Evolutionary conservation across 2,329 filamentous ascomycete species (phyloP), one percentile per base, ranked within the genome.

Genomic region (Botrytis deweyae): DNA sequence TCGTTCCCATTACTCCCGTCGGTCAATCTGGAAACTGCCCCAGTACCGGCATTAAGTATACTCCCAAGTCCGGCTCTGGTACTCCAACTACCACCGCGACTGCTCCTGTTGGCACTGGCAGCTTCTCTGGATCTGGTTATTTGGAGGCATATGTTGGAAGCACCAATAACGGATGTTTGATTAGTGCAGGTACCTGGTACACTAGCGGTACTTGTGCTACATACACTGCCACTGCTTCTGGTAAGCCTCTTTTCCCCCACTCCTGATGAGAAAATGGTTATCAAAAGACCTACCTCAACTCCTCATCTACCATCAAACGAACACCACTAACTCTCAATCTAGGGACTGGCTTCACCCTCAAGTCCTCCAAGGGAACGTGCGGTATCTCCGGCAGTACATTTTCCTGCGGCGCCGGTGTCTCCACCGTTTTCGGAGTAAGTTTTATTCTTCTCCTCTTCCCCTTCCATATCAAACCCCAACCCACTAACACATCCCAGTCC

Each of bases 131-230:
- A 1, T 86, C 83, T 46, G 91, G 91, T 0, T 87, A 86, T 77
- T 80, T 93, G 59, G 86, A 90, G 72, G 89, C 91, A 4, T 79
- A 85, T 40, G 83, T 84, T 6, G 81, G 82, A 29, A 86, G 87
- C 5, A 79, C 79, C n/a, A 80, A 83, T 66, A 85, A 84, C 12
- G 91, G 91, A n/a, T 93, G 90, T 77, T 85, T 93, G 74, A 93
- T 93, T 79, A 87, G 87, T 72, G 84, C 82, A 16, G 91, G 91
- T 0, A 88, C 87, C 0, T 93, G 91, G 91, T 93, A 91, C 79
- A 86, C 86, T 0, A 86, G 85, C 1, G 90, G 91, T 3, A 91
- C 90, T 0, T 93, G 91, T 79, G 91, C 91, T 0, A 91, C 88
- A 0, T 91, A 89, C 80, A 88, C 86, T 0, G 88, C 89, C 7